These are phyloP conservation scores for Euphorbia tirucalli DNA, from an alignment of 345 rosid genomes.

Conservation along the genomic window DNA sequence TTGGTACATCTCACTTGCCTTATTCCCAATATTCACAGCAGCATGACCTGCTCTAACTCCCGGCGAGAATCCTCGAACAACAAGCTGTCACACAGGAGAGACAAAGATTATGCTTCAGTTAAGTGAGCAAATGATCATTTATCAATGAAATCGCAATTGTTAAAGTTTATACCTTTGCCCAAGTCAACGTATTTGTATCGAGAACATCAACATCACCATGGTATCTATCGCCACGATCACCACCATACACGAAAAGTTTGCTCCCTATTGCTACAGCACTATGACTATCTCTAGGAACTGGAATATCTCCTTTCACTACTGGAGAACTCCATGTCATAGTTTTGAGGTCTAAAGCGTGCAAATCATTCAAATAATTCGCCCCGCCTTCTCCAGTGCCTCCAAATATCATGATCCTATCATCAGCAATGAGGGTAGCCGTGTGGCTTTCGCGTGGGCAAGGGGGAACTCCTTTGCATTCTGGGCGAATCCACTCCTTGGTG, in stretches of 20 bases:
- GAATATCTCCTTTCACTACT: slow-evolving; percentile 49
- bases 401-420: slow-evolving; percentile 49
- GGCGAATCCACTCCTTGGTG: slow-evolving; percentile 53
- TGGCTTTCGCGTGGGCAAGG: slow-evolving; percentile 75
- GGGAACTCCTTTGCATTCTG: slow-evolving; percentile 42
- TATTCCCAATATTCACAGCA: slow-evolving; percentile 49
- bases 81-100: slow-evolving; percentile 35
- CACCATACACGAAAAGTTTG: slow-evolving; percentile 59
- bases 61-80: slow-evolving; percentile 50
- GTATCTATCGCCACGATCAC: slow-evolving; percentile 69
- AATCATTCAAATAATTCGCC: slow-evolving; percentile 70
- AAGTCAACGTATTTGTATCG: slow-evolving; percentile 46
- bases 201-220: slow-evolving; percentile 58
- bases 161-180: slow-evolving; percentile 51
- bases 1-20: slow-evolving; percentile 38
- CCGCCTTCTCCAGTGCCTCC: slow-evolving; percentile 86
- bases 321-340: slow-evolving; percentile 66
- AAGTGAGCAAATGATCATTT: background rate
- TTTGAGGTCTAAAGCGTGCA: slow-evolving; percentile 58
- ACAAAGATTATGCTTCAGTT: background rate
- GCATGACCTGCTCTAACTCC: slow-evolving; percentile 77
- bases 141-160: background rate
- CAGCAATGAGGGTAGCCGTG: slow-evolving; percentile 57
- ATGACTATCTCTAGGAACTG: slow-evolving; percentile 76
- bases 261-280: slow-evolving; percentile 48